Percentiles rank a stretch among this genome's conserved stretches.
phyloP scores from a whole-genome alignment of 2,329 filamentous ascomycete genomes.

The Aspergillus calidoustus region DNA sequence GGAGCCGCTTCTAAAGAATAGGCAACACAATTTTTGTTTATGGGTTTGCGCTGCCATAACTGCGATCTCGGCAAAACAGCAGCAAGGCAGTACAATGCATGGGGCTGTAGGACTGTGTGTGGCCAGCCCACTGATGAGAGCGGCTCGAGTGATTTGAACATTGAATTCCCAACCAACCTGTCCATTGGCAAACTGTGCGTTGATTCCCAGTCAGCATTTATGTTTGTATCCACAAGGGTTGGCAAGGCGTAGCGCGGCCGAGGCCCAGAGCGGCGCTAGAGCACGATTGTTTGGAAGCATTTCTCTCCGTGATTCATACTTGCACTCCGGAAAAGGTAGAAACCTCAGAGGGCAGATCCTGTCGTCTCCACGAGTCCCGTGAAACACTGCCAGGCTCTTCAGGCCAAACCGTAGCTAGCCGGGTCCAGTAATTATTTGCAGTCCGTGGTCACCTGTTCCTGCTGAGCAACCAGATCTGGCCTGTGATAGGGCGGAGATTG shows the following conservation, averaged over 20 bases:
- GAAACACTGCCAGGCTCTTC: background rate
- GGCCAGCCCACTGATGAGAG: background rate
- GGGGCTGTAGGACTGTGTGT: background rate
- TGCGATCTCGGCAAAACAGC: background rate
- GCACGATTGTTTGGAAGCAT: background rate
- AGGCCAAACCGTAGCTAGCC: slow-evolving; percentile 3
- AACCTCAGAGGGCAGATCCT: background rate
- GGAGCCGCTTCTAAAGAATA: slow-evolving; percentile 4
- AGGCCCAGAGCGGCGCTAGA: background rate
- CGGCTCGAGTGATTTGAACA: background rate
- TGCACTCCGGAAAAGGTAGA: background rate
- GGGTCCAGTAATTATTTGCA: background rate
- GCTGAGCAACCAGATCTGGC: background rate
- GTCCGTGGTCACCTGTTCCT: slow-evolving; percentile 10
- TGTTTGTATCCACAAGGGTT: background rate
- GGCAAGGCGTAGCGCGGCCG: background rate
- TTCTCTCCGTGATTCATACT: background rate
- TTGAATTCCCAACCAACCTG: background rate
- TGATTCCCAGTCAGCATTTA: background rate
- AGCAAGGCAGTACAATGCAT: slow-evolving; percentile 2
- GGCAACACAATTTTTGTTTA: slow-evolving; percentile 14
- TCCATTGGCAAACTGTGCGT: background rate
- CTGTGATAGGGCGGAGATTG: background rate
- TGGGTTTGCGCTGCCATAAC: background rate
- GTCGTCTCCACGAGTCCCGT: background rate